Evolutionary conservation across 345 rosid genomes (phyloP), one percentile per base, ranked within the genome.

Genomic region (Carallia brachiata): DNA sequence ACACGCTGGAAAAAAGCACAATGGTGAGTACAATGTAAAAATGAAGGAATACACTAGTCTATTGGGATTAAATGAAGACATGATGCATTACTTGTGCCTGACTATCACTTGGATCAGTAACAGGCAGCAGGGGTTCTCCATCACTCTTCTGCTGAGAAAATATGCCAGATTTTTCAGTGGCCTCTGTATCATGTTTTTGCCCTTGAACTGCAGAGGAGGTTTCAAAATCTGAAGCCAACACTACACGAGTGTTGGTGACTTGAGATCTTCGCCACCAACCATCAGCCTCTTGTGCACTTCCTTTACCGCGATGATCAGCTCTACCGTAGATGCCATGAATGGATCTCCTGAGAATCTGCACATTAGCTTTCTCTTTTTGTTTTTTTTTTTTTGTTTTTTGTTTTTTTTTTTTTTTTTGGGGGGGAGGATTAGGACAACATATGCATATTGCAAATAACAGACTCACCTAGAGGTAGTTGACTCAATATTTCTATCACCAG

Each of bases 391-490:
- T 8, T 8, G 7, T 39, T 39, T 39, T 23, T 23, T 23, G 23
- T 23, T 44, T 7, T 39, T 39, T 39, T 39, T 39, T 2, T 7
- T 39, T 37, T 37, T 37, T 44, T 10, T 32, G 0, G 59, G 70
- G 65, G 68, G 34, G 59, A 72, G 65, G 68, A 72, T 50, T 47
- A 66, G 54, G 61, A 77, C 58, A 73, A 73, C 71, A 78, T 58
- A 64, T 52, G 66, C 19, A 73, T 30, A 17, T 18, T 67, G 48
- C 32, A 50, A 77, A 61, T 48, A 60, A 68, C 59, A 63, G 74
- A 82, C 84, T 63, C 69, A 92, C 99, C 99, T 92, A 77, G 84
- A 68, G 32, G 73, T 40, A 52, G 80, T 63, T 28, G 72, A 72
- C 65, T 85, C 84, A 40, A 64, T 63, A 56, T 76, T 80, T 78